These are phyloP conservation scores for Arthrobotrys sphaeroides DNA, from an alignment of 2,329 filamentous ascomycete genomes.

Conservation along the genomic window DNA sequence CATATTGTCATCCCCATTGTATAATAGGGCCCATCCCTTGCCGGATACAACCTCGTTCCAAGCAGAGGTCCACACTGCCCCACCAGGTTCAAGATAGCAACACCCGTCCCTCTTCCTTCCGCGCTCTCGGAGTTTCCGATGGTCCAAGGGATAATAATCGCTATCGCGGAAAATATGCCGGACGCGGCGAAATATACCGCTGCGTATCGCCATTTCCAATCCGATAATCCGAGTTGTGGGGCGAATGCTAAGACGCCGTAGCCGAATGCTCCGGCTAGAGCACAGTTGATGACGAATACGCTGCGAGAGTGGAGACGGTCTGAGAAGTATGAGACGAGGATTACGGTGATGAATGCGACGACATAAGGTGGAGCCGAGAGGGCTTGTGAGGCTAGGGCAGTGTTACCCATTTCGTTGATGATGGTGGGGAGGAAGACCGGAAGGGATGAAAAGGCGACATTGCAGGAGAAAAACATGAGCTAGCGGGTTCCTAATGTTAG, in stretches of 20 bases:
- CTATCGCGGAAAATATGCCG: conserved; percentile 74
- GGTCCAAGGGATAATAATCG: conserved; percentile 76
- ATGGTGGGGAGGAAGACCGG: conserved; percentile 74
- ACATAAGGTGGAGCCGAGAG: conserved; percentile 77
- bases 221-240: conserved; percentile 56
- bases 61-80: conserved; percentile 73
- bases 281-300: conserved; percentile 68
- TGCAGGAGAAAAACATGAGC: conserved; percentile 70
- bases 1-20: conserved; percentile 71
- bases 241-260: conserved; percentile 73
- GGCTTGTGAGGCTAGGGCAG: conserved; percentile 73
- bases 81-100: conserved; percentile 74
- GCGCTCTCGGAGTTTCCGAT: conserved; percentile 76
- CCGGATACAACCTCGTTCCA: conserved; percentile 72
- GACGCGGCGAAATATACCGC: conserved; percentile 67
- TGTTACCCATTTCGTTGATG: conserved; percentile 74
- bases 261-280: conserved; percentile 69
- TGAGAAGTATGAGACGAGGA: conserved; percentile 71
- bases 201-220: conserved; percentile 62
- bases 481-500: conserved; percentile 33
- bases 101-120: conserved; percentile 72
- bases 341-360: conserved; percentile 71
- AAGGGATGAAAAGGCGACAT: conserved; percentile 73
- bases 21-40: conserved; percentile 67
- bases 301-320: conserved; percentile 73